Base-by-base conservation (phyloP, 768 basidiomycete species). In the Crepidotus variabilis region DNA sequence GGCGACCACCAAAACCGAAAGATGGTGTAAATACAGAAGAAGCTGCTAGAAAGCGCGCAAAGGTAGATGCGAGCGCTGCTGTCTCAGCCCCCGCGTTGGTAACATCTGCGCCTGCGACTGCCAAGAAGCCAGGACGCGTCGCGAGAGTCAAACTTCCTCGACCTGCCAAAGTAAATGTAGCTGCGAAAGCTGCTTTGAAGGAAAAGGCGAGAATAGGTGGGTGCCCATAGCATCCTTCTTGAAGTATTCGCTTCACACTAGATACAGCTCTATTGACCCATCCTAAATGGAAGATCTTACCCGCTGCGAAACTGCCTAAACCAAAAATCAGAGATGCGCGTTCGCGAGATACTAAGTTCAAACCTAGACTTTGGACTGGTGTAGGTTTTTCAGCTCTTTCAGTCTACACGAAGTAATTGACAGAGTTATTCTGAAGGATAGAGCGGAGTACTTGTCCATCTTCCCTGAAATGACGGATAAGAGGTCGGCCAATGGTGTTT, bases 321-420 rank as follows among this genome's bases (percentile, higher is more conserved):
- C 39, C 39, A 11, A 43, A 3, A 14, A 20, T 43, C 5, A 43
- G 39, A 43, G 28, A 28, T 8, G 28, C 28, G 8, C 28, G 39
- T 11, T 14, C 39, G 13, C 14, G 39, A 11, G 39, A 43, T 20
- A 11, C 13, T 16, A 11, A 43, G 4, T 33, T 55, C 0, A 58
- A 51, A 32, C 69, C 70, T 6, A 59, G 69, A n/a, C 63, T 70
- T 58, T 71, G 70, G 70, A 59, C 66, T 18, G 62, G 62, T 54
- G 70, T 71, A 46, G 56, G 67, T 59, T 20, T 13, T 20, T 36
- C 10, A n/a, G 11, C 18, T 6, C 35, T n/a, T 47, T 34, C 6
- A 22, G 13, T 6, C 1, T 7, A 22, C 7, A 2, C 3, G n/a
- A 20, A 18, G 33, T 14, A 48, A 54, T 47, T 56, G 28, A 56